These are phyloP conservation scores for Lojkania enalia DNA, from an alignment of 2,329 filamentous ascomycete genomes.

Conservation along the genomic window DNA sequence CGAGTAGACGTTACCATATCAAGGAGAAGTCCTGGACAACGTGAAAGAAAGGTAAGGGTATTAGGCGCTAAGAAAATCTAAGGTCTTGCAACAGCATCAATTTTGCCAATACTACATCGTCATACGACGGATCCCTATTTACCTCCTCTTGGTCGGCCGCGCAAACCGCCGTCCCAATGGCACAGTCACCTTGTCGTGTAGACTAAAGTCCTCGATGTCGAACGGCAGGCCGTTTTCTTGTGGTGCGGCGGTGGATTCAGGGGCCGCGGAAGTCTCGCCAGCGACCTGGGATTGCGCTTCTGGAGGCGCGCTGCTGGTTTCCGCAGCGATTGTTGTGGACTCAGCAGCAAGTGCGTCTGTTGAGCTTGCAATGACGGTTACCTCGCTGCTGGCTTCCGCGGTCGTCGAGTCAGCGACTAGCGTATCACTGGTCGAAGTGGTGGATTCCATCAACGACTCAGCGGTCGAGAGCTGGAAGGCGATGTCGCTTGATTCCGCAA, in stretches of 20 bases:
- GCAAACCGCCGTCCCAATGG: constrained; percentile 32
- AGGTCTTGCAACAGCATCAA: too few relatives aligned
- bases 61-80: constrained; percentile 8
- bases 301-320: constrained; percentile 1
- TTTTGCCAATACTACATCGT: too few relatives aligned
- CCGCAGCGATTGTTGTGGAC: background rate
- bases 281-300: constrained; percentile 30
- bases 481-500: constrained; percentile 1
- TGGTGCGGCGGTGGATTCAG: background rate
- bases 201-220: constrained; percentile 37
- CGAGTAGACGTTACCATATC: background rate
- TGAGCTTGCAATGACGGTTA: too few relatives aligned
- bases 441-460: background rate
- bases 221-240: constrained; percentile 31
- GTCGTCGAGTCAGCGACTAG: background rate
- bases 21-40: constrained; percentile 3
- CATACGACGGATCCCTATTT: too few relatives aligned
- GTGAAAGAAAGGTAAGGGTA: constrained; percentile 7
- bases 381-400: background rate
- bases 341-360: too few relatives aligned
- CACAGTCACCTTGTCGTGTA: constrained; percentile 43
- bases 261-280: constrained; percentile 2
- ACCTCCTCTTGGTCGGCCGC: constrained; percentile 21
- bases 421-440: background rate
- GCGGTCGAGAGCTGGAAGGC: background rate